These are phyloP conservation scores for Auricularia auricula-judae DNA, from an alignment of 768 basidiomycete genomes.

Conservation along the genomic window DNA sequence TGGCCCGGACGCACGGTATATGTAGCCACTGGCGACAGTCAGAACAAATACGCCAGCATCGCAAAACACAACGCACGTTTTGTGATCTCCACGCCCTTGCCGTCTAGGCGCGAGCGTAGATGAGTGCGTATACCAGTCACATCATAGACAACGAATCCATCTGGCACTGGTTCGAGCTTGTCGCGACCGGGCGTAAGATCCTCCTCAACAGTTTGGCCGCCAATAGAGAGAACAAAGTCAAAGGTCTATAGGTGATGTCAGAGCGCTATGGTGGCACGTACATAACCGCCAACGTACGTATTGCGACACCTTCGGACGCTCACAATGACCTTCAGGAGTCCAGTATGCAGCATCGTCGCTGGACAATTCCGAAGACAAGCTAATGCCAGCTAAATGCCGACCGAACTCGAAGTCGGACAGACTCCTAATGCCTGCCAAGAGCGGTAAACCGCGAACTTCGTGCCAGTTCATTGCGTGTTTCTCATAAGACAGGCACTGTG, in stretches of 20 bases:
- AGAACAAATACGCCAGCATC: conserved; percentile 3
- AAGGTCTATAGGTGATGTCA: conserved; percentile 41
- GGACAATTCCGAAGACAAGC: conserved; percentile 36
- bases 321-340: conserved; percentile 68
- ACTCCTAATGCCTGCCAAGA: conserved; percentile 58
- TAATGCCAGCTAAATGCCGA: conserved; percentile 50
- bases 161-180: conserved; percentile 50
- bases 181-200: conserved; percentile 56
- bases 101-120: conserved; percentile 71
- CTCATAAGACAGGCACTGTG: conserved; percentile 66
- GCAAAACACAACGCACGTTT: conserved; percentile 43
- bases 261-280: neutral
- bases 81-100: conserved; percentile 76
- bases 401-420: conserved; percentile 76
- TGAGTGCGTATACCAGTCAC: conserved; percentile 68
- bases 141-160: conserved; percentile 70
- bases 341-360: conserved; percentile 27
- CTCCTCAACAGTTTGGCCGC: conserved; percentile 44
- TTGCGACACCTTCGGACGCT: conserved; percentile 50
- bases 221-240: conserved; percentile 66
- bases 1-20: conserved; percentile 73
- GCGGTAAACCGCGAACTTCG: conserved; percentile 27
- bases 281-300: conserved; percentile 40
- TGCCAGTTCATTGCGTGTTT: conserved; percentile 23
- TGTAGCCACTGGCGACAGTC: conserved; percentile 52